These are phyloP conservation scores for Ganoderma multipileum DNA, from an alignment of 1,284 basidiomycete genomes.

Conservation along the genomic window DNA sequence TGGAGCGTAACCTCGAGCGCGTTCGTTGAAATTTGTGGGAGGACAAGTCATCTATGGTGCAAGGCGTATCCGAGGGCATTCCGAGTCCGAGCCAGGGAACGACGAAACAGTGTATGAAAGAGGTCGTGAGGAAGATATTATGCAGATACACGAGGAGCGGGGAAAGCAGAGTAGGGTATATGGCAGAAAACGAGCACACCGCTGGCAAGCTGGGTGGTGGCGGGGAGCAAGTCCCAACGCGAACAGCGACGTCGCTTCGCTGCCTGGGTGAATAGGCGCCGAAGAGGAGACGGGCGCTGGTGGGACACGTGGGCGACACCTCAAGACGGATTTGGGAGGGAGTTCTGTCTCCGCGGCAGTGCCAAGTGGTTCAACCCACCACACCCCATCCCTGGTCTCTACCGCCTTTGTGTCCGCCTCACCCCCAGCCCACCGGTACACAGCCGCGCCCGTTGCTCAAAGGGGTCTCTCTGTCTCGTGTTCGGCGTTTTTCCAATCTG, in stretches of 20 bases:
- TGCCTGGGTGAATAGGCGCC: background rate
- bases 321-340: conserved; percentile 16
- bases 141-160: background rate
- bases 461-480: background rate
- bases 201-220: background rate
- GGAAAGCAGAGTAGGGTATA: background rate
- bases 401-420: conserved; percentile 2
- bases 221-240: background rate
- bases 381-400: conserved; percentile 6
- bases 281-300: background rate
- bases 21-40: conserved; percentile 2
- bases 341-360: background rate
- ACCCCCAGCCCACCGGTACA: background rate
- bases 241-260: background rate
- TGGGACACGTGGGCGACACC: conserved; percentile 19
- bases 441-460: background rate
- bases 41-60: conserved; percentile 14
- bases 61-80: conserved; percentile 9
- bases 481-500: conserved; percentile 6
- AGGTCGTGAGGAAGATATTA: conserved; percentile 4
- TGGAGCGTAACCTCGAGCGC: conserved; percentile 4
- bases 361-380: background rate
- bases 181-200: background rate
- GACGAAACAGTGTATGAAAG: background rate
- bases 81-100: background rate